Evolutionary conservation across 1,139 yeast species (phyloP).

Genomic region (Ashbya aceris): DNA sequence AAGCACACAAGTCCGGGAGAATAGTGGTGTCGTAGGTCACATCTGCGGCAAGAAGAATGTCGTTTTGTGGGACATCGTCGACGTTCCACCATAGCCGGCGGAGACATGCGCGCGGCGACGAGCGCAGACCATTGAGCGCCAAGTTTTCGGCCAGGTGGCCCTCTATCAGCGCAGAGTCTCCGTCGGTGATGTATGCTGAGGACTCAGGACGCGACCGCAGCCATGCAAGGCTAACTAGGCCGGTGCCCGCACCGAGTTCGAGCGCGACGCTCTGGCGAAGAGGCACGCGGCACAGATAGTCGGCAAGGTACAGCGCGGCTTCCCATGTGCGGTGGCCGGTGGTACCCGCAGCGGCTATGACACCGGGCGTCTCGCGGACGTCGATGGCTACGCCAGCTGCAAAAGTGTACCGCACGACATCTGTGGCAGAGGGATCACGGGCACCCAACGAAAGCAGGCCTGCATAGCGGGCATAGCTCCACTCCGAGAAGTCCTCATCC

Average conservation of each 20-base stretch:
- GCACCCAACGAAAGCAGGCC: constrained; percentile 36
- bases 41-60: constrained; percentile 68
- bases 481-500: constrained; percentile 32
- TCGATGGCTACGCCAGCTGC: constrained; percentile 28
- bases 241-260: constrained; percentile 89
- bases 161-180: constrained; percentile 57
- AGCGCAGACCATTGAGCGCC: constrained; percentile 34
- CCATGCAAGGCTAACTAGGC: constrained; percentile 61
- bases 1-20: constrained; percentile 45
- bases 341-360: constrained; percentile 66
- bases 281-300: constrained; percentile 32
- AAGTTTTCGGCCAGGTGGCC: constrained; percentile 38
- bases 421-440: constrained; percentile 38
- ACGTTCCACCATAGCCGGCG: constrained; percentile 56
- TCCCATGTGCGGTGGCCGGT: constrained; percentile 95
- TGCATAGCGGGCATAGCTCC: constrained; percentile 43
- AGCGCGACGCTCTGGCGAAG: constrained; percentile 22
- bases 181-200: constrained; percentile 56
- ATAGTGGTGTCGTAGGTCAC: constrained; percentile 69
- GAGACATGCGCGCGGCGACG: constrained; percentile 21
- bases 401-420: constrained; percentile 40
- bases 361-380: constrained; percentile 51
- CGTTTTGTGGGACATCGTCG: constrained; percentile 33
- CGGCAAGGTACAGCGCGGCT: constrained; percentile 65
- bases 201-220: constrained; percentile 21